phyloP scores from a whole-genome alignment of 257 asterid genomes.

The Penstemon eatonii region DNA sequence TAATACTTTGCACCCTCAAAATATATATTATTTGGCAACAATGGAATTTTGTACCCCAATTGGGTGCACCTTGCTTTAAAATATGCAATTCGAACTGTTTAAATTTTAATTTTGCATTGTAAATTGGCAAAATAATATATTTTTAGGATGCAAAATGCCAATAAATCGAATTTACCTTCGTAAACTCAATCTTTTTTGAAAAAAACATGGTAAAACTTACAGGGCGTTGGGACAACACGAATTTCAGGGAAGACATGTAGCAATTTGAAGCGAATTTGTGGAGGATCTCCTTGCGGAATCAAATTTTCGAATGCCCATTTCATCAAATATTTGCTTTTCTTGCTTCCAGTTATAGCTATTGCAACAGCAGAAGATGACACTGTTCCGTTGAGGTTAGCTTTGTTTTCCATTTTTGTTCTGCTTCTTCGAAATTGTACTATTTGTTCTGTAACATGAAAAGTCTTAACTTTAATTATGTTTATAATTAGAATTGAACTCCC shows the following conservation, averaged over 20 bases:
- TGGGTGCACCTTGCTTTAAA: no score
- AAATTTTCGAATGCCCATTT: constrained; percentile 24
- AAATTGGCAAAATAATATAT: no score
- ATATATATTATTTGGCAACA: no score
- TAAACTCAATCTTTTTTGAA: not conserved
- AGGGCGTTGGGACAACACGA: constrained; percentile 16
- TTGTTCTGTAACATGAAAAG: not conserved
- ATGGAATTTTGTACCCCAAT: no score
- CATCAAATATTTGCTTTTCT: constrained; percentile 25
- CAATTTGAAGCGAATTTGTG: constrained; percentile 29
- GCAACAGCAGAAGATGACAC: constrained; percentile 12
- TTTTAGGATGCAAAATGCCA: no score
- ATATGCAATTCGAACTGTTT: no score
- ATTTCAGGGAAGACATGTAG: constrained; percentile 27
- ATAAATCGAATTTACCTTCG: no score
- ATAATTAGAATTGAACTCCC: no score
- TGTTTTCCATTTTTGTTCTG: not conserved
- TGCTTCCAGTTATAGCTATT: constrained; percentile 26
- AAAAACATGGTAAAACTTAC: constrained; percentile 9
- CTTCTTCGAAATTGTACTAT: not conserved
- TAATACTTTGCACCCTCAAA: no score
- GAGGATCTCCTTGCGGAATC: constrained; percentile 16
- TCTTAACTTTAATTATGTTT: not conserved
- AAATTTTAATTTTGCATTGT: no score
- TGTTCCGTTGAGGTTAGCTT: not conserved